phyloP scores from a whole-genome alignment of 1,139 yeast genomes.

The Casaregolazyma suthepensis region DNA sequence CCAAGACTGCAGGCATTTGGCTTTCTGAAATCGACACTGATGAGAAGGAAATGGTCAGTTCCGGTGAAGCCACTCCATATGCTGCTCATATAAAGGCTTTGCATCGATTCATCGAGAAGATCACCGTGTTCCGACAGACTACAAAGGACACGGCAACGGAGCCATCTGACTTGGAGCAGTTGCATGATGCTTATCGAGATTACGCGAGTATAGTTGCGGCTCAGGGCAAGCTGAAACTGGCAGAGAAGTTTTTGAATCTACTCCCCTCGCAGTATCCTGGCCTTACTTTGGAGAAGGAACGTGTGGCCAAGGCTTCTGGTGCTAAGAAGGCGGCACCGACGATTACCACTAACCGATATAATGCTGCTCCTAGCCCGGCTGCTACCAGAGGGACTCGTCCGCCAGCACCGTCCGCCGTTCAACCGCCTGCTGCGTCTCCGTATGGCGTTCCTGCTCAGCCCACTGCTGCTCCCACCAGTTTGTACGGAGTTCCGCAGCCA shows the following conservation, averaged over 20 bases:
- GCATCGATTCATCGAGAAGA: conserved; percentile 76
- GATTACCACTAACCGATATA: conserved; percentile 12
- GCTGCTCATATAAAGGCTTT: conserved; percentile 83
- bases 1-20: conserved; percentile 80
- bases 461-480: conserved; percentile 9
- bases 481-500: conserved; percentile 12
- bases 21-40: conserved; percentile 50
- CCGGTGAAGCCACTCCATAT: conserved; percentile 45
- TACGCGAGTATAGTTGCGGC: conserved; percentile 77
- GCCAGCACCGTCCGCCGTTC: neutral
- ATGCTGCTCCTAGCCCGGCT: neutral
- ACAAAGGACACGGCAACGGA: conserved; percentile 37
- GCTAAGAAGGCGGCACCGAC: conserved; percentile 16
- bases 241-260: conserved; percentile 59
- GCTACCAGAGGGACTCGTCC: conserved; percentile 6
- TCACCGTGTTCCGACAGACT: conserved; percentile 62
- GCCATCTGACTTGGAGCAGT: conserved; percentile 39
- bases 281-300: conserved; percentile 64
- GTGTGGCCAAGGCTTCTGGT: conserved; percentile 57
- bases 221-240: conserved; percentile 78
- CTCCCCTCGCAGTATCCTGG: conserved; percentile 63
- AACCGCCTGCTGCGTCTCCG: conserved; percentile 10
- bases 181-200: conserved; percentile 61
- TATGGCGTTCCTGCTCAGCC: conserved; percentile 13
- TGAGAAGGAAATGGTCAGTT: conserved; percentile 18